Evolutionary conservation across 1,139 yeast genomes (phyloP), one percentile per base, ranked within the genome.

Genomic region (Wickerhamiella pararugosa): DNA sequence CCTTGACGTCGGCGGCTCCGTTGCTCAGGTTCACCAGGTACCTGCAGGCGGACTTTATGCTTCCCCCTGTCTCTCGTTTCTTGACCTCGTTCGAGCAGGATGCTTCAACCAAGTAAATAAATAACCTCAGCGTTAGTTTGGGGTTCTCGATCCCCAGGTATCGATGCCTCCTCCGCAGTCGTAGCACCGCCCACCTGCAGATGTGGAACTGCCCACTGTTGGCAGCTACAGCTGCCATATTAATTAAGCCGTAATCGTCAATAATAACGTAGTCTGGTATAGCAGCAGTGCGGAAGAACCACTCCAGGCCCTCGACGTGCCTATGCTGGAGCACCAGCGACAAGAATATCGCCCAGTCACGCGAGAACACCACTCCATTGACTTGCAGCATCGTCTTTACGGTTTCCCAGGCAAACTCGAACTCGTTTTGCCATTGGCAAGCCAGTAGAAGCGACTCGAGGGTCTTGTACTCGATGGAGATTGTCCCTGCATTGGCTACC

Each of bases 311-410:
- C 2, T 44, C 46, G 38, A 55, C 53, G 43, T 57, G 51, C 33
- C 40, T 40, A 5, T 41, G 39, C 7, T 52, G 51, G 25, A 57
- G 50, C 1, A 56, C 56, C 5, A 49, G 45, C 7, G 57, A 49
- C 9, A 58, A 39, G 36, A 59, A 55, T 30, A 58, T 43, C 5
- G 63, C 64, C 63, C 64, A 60, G 1, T 61, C 52, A 8, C 64
- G 53, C 1, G 61, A 48, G 39, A 48, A 57, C 3, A 59, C 45
- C 21, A 50, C 5, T 41, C 46, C 15, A 50, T 52, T 33, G 31
- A 41, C 21, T 21, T 43, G 15, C 37, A 41, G 47, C 47, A 60
- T 48, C 26, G 49, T 43, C 40, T 51, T 51, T 44, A 57, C 49
- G 9, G 56, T 47, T 27, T 53, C 54, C 45, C 51, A 44, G 5